A percentile compares a stretch with the other conserved stretches of the same genome.
Evolutionary conservation across 208 protist genomes (phyloP).

Genomic region (Wallacemonas sp.): DNA sequence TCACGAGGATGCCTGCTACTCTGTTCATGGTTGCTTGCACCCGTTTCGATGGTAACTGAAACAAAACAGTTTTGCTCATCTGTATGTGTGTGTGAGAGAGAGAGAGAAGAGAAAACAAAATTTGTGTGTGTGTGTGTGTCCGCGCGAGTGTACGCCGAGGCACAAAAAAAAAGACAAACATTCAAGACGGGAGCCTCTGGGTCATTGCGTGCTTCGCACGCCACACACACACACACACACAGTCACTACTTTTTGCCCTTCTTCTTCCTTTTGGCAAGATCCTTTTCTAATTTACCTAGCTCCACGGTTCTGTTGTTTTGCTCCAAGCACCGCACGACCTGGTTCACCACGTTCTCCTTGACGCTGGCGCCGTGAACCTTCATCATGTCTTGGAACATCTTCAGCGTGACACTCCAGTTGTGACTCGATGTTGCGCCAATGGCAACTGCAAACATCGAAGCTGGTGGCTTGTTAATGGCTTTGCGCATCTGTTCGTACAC

Average conservation of each 20-base stretch:
- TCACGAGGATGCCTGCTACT: too few species aligned
- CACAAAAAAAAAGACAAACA: too few species aligned
- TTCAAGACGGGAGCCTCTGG: too few species aligned
- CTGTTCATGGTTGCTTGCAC: too few species aligned
- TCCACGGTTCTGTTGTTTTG: constrained; percentile 62
- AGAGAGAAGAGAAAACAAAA: neutral
- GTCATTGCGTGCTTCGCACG: too few species aligned
- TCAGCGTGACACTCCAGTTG: constrained; percentile 66
- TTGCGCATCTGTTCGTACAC: constrained; percentile 58
- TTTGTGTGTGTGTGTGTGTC: too few species aligned
- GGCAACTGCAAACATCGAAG: constrained; percentile 62
- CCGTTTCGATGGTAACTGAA: too few species aligned
- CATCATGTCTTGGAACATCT: constrained; percentile 71
- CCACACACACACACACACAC: neutral
- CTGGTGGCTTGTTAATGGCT: constrained; percentile 44
- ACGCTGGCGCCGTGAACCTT: constrained; percentile 64
- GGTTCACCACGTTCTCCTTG: constrained; percentile 77
- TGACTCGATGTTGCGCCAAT: constrained; percentile 62
- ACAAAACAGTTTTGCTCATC: too few species aligned
- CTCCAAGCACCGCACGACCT: constrained; percentile 74
- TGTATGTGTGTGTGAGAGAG: neutral
- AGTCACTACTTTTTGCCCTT: constrained; percentile 43
- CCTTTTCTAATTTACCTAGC: constrained; percentile 70
- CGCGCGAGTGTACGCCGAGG: too few species aligned
- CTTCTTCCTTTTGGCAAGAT: constrained; percentile 69